These are phyloP conservation scores for Zelonia costaricensis DNA, from an alignment of 208 protist genomes.

Conservation along the genomic window DNA sequence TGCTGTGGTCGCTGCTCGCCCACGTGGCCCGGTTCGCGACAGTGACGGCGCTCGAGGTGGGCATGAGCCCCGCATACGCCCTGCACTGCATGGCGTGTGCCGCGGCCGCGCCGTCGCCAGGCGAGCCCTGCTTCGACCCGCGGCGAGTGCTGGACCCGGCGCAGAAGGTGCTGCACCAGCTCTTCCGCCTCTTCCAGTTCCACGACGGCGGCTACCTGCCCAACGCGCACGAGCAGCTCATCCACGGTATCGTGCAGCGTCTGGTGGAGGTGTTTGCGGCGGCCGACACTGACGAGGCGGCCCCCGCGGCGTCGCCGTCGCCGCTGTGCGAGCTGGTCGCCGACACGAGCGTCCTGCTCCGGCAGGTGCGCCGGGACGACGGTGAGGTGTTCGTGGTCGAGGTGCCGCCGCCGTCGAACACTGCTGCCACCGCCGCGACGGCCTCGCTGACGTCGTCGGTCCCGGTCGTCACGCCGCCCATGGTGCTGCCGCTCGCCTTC, in stretches of 20 bases:
- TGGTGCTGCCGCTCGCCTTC: conserved; percentile 62
- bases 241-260: conserved; percentile 22
- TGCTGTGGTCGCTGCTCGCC: conserved; percentile 27
- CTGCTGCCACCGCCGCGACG: background rate
- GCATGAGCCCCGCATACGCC: conserved; percentile 30
- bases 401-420: conserved; percentile 16
- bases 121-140: conserved; percentile 31
- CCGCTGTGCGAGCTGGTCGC: conserved; percentile 34
- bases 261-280: conserved; percentile 23
- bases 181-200: conserved; percentile 27
- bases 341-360: conserved; percentile 47
- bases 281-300: conserved; percentile 5
- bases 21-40: conserved; percentile 19
- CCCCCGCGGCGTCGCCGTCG: background rate
- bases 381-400: conserved; percentile 53
- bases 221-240: conserved; percentile 23
- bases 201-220: conserved; percentile 27
- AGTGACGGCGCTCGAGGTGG: conserved; percentile 28
- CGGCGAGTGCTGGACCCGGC: conserved; percentile 17
- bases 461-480: conserved; percentile 15
- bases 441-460: background rate
- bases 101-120: background rate
- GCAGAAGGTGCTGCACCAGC: conserved; percentile 21
- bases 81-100: conserved; percentile 5
- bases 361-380: conserved; percentile 46